Conservation (phyloP, 1,284 basidiomycete genomes). For the Farysia itapuensis region DNA sequence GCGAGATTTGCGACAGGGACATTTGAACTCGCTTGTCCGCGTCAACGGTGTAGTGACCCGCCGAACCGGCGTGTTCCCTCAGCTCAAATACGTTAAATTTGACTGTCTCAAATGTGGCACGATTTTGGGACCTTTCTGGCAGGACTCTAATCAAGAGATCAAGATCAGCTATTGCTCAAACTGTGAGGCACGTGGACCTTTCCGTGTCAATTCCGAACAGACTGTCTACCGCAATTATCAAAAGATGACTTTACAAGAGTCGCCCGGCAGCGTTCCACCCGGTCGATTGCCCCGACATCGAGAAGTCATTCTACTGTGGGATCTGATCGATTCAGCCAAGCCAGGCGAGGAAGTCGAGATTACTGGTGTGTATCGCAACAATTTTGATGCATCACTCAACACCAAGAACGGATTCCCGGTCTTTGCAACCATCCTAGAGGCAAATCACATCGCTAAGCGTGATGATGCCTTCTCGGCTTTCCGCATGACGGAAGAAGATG, state of each 20-base stretch:
- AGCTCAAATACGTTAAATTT: slow-evolving; percentile 99
- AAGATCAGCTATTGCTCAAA: slow-evolving; percentile 82
- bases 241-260: slow-evolving; percentile 97
- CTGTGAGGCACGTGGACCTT: slow-evolving; percentile 91
- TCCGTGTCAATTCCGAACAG: slow-evolving; percentile 96
- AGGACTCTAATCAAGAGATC: slow-evolving; percentile 92
- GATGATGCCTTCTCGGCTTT: slow-evolving; percentile 91
- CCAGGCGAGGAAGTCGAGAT: slow-evolving; percentile 93
- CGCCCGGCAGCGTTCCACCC: slow-evolving; percentile 95
- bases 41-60: slow-evolving; percentile 96
- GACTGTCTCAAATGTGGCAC: slow-evolving; percentile 83
- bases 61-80: slow-evolving; percentile 93
- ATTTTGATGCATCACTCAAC: slow-evolving; percentile 96
- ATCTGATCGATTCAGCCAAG: slow-evolving; percentile 95
- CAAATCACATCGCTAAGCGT: slow-evolving; percentile 86
- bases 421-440: slow-evolving; percentile 96
- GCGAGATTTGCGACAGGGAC: slow-evolving; percentile 85
- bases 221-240: slow-evolving; percentile 99
- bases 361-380: slow-evolving; percentile 96
- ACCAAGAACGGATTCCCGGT: slow-evolving; percentile 99
- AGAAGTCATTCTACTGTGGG: slow-evolving; percentile 95
- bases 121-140: slow-evolving; percentile 92
- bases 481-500: slow-evolving; percentile 93
- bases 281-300: slow-evolving; percentile 93
- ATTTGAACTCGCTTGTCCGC: slow-evolving; percentile 93